Conservation (phyloP, 129 eudicot genomes). For the Pseudognaphalium luteoalbum region DNA sequence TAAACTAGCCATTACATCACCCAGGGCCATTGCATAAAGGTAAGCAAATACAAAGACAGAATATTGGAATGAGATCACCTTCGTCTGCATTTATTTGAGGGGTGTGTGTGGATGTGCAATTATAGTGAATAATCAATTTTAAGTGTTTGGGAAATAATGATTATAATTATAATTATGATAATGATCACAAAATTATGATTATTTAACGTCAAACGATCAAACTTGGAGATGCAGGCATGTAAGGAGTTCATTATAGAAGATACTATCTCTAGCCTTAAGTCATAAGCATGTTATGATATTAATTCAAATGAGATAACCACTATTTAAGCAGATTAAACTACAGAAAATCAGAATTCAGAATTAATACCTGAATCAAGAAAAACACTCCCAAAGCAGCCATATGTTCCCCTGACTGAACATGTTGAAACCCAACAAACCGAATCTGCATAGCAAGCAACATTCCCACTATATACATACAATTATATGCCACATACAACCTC, state of each 20-base stretch:
- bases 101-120: too few species aligned
- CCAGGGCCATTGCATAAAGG: not conserved
- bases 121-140: not conserved
- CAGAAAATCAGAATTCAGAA: not conserved
- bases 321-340: not conserved
- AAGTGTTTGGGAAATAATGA: not conserved
- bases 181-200: not conserved
- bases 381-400: constrained; percentile 99
- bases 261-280: not conserved
- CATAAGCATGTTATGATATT: not conserved
- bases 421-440: constrained; percentile 93
- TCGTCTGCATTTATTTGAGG: too few species aligned
- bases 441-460: constrained; percentile 98
- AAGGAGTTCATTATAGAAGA: not conserved
- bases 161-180: not conserved
- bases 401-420: constrained; percentile 95
- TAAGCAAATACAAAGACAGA: too few species aligned
- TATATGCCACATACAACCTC: constrained; percentile 91
- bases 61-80: too few species aligned
- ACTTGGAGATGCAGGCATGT: not conserved
- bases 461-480: constrained; percentile 88
- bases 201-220: not conserved
- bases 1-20: not conserved
- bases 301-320: not conserved
- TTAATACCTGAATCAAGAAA: constrained; percentile 85